Conservation (phyloP, 768 basidiomycete genomes). For the Boletus patriciae region DNA sequence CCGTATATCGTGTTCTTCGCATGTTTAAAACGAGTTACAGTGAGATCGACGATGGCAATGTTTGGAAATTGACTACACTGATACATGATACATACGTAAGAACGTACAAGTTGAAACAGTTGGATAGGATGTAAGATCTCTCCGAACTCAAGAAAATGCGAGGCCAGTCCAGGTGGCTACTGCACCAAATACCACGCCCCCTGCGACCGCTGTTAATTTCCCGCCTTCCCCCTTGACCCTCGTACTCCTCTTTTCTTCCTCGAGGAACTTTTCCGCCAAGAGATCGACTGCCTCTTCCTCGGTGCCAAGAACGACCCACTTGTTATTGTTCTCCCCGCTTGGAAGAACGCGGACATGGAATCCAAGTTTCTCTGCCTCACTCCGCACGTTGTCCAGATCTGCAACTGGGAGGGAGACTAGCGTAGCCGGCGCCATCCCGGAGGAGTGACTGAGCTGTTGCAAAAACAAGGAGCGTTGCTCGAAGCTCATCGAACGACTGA, state of each 20-base stretch:
- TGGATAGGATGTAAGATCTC: neutral
- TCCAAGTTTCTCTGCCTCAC: slow-evolving; percentile 43
- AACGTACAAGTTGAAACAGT: neutral
- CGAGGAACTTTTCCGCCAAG: slow-evolving; percentile 27
- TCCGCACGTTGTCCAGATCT: slow-evolving; percentile 43
- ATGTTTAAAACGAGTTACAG: neutral
- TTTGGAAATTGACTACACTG: neutral
- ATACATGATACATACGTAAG: slow-evolving; percentile 1
- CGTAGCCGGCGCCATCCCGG: slow-evolving; percentile 42
- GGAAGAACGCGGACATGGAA: slow-evolving; percentile 45
- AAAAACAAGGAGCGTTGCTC: slow-evolving; percentile 55
- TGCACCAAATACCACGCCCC: slow-evolving; percentile 60
- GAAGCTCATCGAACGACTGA: slow-evolving; percentile 49
- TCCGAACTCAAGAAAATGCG: slow-evolving; percentile 44
- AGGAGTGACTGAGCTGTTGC: slow-evolving; percentile 39
- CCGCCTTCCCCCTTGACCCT: slow-evolving; percentile 20
- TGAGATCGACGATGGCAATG: slow-evolving; percentile 4
- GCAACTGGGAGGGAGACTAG: slow-evolving; percentile 48
- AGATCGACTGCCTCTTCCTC: slow-evolving; percentile 46
- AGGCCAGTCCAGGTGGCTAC: slow-evolving; percentile 61
- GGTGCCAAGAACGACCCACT: slow-evolving; percentile 55
- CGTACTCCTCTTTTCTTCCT: slow-evolving; percentile 30
- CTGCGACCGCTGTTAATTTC: slow-evolving; percentile 48
- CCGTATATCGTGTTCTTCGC: neutral
- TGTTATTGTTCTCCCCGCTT: slow-evolving; percentile 31